phyloP scores from a whole-genome alignment of 192 early-diverging fungal species.

The Physocladia obscura region DNA sequence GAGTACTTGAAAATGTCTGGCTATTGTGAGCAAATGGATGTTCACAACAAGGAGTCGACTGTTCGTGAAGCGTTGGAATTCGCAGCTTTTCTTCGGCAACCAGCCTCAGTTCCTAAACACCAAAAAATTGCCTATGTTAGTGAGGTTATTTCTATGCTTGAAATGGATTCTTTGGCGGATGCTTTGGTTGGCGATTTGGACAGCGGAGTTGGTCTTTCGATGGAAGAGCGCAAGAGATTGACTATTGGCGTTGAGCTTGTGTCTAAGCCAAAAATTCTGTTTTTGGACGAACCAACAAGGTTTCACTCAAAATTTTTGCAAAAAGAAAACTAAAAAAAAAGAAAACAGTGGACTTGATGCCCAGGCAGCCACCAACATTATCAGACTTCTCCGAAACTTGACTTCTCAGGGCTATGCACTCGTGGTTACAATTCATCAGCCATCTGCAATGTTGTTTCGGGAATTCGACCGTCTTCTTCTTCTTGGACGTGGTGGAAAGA shows the following conservation, averaged over 20 bases:
- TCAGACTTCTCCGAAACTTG: slow-evolving; percentile 65
- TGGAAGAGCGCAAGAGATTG: slow-evolving; percentile 85
- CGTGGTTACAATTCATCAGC: slow-evolving; percentile 87
- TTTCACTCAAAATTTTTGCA: no score
- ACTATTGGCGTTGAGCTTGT: slow-evolving; percentile 86
- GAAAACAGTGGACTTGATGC: slow-evolving; percentile 72
- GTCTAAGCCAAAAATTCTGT: slow-evolving; percentile 77
- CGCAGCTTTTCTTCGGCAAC: slow-evolving; percentile 48
- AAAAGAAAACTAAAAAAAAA: no score
- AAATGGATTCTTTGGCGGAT: slow-evolving; percentile 72
- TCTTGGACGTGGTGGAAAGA: slow-evolving; percentile 76
- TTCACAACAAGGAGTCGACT: slow-evolving; percentile 69
- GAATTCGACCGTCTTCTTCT: slow-evolving; percentile 81
- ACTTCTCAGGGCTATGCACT: slow-evolving; percentile 67
- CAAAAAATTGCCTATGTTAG: slow-evolving; percentile 79
- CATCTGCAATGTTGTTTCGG: slow-evolving; percentile 76
- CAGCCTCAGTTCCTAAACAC: slow-evolving; percentile 53
- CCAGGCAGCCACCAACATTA: slow-evolving; percentile 69
- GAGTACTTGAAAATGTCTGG: slow-evolving; percentile 37
- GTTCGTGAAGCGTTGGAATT: slow-evolving; percentile 76
- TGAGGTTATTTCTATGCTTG: slow-evolving; percentile 72
- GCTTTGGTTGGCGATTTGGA: slow-evolving; percentile 73
- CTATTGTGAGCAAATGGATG: slow-evolving; percentile 84
- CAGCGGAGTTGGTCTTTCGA: slow-evolving; percentile 71
- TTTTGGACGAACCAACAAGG: slow-evolving; percentile 91